These are phyloP conservation scores for Curvularia sp. DNA, from an alignment of 2,329 filamentous ascomycete genomes.

Conservation along the genomic window DNA sequence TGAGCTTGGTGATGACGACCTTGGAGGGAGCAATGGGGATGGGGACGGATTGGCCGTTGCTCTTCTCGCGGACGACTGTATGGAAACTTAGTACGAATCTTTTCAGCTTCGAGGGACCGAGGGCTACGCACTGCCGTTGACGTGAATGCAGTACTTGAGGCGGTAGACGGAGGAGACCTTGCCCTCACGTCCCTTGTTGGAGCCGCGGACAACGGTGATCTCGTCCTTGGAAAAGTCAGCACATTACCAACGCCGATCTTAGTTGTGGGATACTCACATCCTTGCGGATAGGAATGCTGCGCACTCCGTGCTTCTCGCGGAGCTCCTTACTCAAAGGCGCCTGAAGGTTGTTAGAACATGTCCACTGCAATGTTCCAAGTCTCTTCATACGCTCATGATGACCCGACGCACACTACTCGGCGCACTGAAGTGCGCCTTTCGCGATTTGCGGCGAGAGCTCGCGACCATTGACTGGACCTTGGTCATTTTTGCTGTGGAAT, in stretches of 20 bases:
- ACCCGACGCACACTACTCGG: constrained; percentile 92
- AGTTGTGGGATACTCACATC: constrained; percentile 61
- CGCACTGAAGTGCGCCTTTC: constrained; percentile 97
- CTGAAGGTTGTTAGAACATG: constrained; percentile 45
- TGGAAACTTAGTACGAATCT: constrained; percentile 29
- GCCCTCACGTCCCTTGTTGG: constrained; percentile 97
- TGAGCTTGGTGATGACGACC: constrained; percentile 98
- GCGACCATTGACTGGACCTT: constrained; percentile 69
- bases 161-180: constrained; percentile 90
- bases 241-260: constrained; percentile 17
- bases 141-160: constrained; percentile 90
- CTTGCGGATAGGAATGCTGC: constrained; percentile 91
- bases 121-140: constrained; percentile 71
- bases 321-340: constrained; percentile 73
- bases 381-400: constrained; percentile 82
- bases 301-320: constrained; percentile 97
- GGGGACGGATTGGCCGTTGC: constrained; percentile 92
- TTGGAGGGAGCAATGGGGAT: constrained; percentile 96
- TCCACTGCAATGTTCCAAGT: constrained; percentile 59
- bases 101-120: not conserved
- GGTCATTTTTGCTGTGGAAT: constrained; percentile 66
- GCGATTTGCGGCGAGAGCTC: constrained; percentile 96
- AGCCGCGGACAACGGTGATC: constrained; percentile 88
- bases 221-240: constrained; percentile 64
- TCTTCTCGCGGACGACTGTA: constrained; percentile 89